Evolutionary conservation across 2,329 filamentous ascomycete genomes (phyloP).

Genomic region (Microsporum audouinii): DNA sequence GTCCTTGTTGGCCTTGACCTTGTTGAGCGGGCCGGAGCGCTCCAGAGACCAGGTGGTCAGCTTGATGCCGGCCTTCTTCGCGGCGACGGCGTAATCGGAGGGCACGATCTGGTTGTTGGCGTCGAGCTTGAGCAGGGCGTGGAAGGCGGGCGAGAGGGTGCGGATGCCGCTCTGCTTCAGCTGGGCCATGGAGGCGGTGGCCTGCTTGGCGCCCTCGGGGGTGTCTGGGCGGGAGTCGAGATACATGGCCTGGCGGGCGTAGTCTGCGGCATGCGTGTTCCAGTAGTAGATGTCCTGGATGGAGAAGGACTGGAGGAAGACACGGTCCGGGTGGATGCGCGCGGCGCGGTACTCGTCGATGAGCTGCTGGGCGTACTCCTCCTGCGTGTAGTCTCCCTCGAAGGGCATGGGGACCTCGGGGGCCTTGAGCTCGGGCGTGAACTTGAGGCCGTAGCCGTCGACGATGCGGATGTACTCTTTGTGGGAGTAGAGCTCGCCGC

Average conservation of each 20-base stretch:
- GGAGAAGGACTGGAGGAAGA: constrained; percentile 57
- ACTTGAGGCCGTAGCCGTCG: constrained; percentile 48
- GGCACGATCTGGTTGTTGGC: constrained; percentile 42
- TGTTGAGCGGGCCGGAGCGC: constrained; percentile 49
- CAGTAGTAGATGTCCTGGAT: constrained; percentile 55
- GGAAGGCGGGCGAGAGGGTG: constrained; percentile 53
- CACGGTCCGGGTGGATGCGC: constrained; percentile 42
- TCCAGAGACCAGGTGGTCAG: constrained; percentile 61
- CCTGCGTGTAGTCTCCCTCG: constrained; percentile 51
- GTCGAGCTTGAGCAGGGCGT: constrained; percentile 47
- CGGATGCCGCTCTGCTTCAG: constrained; percentile 49
- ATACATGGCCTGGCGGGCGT: constrained; percentile 51
- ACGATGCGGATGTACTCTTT: constrained; percentile 52
- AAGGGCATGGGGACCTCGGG: constrained; percentile 62
- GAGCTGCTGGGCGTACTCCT: constrained; percentile 53
- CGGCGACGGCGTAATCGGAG: constrained; percentile 50
- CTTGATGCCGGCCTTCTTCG: constrained; percentile 50
- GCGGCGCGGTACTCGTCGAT: constrained; percentile 48
- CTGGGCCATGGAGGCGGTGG: constrained; percentile 45
- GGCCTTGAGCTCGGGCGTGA: constrained; percentile 57
- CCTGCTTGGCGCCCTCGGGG: constrained; percentile 39
- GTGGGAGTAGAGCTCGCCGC: constrained; percentile 50
- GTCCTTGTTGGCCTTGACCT: constrained; percentile 38
- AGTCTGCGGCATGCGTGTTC: constrained; percentile 50
- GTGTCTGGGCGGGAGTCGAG: constrained; percentile 53